Base-by-base conservation (phyloP, 768 basidiomycete species). In the Suillus americanus region DNA sequence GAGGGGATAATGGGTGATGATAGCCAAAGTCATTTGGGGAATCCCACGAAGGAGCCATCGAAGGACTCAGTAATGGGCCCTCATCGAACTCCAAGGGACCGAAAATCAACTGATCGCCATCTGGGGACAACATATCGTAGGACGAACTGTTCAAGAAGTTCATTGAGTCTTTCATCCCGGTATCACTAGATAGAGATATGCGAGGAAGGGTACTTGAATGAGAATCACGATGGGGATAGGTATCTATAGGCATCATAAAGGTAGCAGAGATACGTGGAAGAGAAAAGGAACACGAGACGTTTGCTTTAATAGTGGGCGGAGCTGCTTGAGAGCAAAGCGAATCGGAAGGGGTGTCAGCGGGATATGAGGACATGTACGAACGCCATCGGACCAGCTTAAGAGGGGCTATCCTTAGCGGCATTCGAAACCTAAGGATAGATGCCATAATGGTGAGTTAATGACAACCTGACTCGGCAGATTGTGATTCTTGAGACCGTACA, bases 141-240 rank as follows among this genome's bases (percentile, higher is more conserved):
- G 74, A 65, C 28, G 82, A 78, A 70, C 83, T 79, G 65, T 84
- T 77, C 68, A 81, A 79, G 59, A 78, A 73, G 68, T 78, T 83
- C 30, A 75, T 48, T 37, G 67, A 60, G 65, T 74, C 74, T 67
- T 77, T 77, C 56, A 68, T 68, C 66, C 69, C 71, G 64, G 67
- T 46, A 74, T 78, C 70, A 28, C 6, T 50, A 38, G 65, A 5
- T 63, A 62, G 28, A 25, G 65, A 46, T 1, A 45, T 48, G 14
- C 46, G 30, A 67, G 0, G 5, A 57, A 10, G 50, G 56, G 73
- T 35, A 61, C 72, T 67, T 7, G 75, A 73, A 56, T 72, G 75
- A 65, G 72, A 71, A 64, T 75, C 67, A 66, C 79, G 82, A 64
- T 73, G 75, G 64, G 75, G 73, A 62, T 81, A 69, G 41, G 77